Conservation (phyloP, 345 rosid species). For the Lenwebbia sp. region DNA sequence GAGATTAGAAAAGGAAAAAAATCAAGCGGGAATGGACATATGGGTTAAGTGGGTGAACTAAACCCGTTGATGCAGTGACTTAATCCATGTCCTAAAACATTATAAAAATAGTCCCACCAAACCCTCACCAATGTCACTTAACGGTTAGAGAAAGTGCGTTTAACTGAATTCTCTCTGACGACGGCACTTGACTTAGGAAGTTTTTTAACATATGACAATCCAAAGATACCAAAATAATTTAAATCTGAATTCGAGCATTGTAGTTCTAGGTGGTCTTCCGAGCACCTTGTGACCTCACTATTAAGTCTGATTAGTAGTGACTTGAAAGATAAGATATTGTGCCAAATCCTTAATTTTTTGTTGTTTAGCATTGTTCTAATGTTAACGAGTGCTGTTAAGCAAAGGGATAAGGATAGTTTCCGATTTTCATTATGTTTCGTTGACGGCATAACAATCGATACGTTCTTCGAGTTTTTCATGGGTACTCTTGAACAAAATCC, state of each 20-base stretch:
- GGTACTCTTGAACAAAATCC: neutral
- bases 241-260: neutral
- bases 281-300: neutral
- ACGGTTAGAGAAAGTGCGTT: neutral
- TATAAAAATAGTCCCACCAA: neutral
- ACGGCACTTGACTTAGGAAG: neutral
- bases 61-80: neutral
- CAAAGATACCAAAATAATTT: neutral
- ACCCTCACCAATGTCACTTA: neutral
- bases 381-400: neutral
- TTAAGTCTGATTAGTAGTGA: neutral
- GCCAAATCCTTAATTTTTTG: neutral
- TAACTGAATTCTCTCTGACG: neutral
- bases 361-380: neutral
- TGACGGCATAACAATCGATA: neutral
- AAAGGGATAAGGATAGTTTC: neutral
- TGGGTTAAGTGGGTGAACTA: conserved; percentile 13
- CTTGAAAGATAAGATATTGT: neutral
- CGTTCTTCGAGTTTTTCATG: neutral
- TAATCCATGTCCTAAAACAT: neutral
- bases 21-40: neutral
- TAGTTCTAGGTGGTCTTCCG: neutral
- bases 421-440: neutral
- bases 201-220: neutral
- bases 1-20: neutral